Percentiles rank a stretch among this genome's conserved stretches.
phyloP scores from a whole-genome alignment of 306 rosid genomes.

The Rosa chinensis region DNA sequence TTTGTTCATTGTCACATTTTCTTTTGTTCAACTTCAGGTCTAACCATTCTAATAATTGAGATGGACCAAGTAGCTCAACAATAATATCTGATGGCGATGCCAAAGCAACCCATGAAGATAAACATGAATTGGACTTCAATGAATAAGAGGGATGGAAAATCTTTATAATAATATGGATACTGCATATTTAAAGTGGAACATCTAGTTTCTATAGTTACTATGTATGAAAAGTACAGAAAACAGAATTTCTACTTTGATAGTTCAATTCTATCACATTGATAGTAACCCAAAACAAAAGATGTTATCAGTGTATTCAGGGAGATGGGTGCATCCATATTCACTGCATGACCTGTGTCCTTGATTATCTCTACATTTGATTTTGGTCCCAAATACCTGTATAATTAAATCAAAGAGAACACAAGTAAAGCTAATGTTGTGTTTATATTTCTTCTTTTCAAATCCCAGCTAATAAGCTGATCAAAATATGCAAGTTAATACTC shows the following conservation, averaged over 20 bases:
- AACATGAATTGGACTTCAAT: neutral
- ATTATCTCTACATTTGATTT: constrained; percentile 39
- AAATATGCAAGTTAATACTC: neutral
- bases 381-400: constrained; percentile 39
- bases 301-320: constrained; percentile 25
- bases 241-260: neutral
- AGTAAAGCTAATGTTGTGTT: neutral
- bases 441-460: neutral
- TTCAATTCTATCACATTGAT: neutral
- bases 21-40: neutral
- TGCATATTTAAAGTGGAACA: neutral
- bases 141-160: neutral
- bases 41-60: neutral
- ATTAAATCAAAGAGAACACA: neutral
- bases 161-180: neutral
- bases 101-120: neutral
- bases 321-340: constrained; percentile 35
- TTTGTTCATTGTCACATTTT: too few species aligned
- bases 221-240: too few species aligned
- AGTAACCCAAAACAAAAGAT: constrained; percentile 27
- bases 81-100: neutral
- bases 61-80: neutral
- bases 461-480: neutral
- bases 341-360: constrained; percentile 44
- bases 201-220: neutral